phyloP scores from a whole-genome alignment of 495 filamentous ascomycete genomes.

The Pseudotulostoma volvatum region DNA sequence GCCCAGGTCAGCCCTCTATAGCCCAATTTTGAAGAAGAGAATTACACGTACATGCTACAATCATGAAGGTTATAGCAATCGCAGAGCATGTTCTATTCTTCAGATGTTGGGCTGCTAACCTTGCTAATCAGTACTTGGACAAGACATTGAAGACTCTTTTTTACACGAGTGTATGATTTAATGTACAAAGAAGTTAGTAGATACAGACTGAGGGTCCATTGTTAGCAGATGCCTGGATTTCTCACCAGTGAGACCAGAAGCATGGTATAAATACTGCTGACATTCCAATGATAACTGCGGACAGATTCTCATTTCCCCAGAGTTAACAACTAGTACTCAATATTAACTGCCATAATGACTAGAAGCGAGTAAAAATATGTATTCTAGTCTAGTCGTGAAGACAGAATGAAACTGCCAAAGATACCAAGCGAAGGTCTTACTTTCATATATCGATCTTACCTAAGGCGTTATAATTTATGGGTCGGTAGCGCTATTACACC shows the following conservation, averaged over 20 bases:
- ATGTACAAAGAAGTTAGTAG: too few species aligned
- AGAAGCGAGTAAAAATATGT: neutral
- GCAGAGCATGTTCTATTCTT: neutral
- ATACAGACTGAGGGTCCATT: too few species aligned
- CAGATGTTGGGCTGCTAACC: neutral
- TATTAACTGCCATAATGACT: neutral
- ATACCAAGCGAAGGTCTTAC: neutral
- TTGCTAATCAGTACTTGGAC: neutral
- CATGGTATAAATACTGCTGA: neutral
- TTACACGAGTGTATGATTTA: neutral
- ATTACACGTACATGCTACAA: too few species aligned
- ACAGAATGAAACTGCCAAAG: neutral
- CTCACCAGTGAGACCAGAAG: too few species aligned
- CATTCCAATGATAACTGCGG: neutral
- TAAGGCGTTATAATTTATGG: too few species aligned
- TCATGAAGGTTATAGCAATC: neutral
- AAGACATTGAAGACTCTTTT: neutral
- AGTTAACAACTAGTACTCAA: neutral
- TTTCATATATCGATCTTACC: too few species aligned
- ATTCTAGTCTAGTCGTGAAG: neutral
- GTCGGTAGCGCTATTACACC: too few species aligned
- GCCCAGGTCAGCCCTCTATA: conserved; percentile 44
- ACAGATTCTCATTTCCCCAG: neutral
- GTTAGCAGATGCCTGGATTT: too few species aligned
- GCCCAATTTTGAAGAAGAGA: too few species aligned